Conservation (phyloP, 2,329 filamentous ascomycete species). For the Fusarium concolor region DNA sequence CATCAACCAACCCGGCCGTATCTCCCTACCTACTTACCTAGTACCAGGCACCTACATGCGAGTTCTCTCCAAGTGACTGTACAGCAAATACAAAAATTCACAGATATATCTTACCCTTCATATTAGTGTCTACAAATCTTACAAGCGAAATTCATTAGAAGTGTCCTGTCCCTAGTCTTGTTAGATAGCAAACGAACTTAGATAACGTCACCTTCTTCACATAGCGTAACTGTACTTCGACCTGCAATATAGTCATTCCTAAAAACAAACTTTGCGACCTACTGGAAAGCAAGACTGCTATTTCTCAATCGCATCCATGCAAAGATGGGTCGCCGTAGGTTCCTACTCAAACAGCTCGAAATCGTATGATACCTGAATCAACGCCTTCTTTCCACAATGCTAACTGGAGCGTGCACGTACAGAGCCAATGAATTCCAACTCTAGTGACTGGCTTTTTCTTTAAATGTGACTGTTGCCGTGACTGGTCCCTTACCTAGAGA, state of each 20-base stretch:
- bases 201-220: conserved; percentile 27
- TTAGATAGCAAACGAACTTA: conserved; percentile 4
- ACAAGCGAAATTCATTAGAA: conserved; percentile 1
- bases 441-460: too few species aligned
- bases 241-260: conserved; percentile 38
- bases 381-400: conserved; percentile 35
- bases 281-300: conserved; percentile 37
- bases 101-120: background rate
- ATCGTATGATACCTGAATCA: conserved; percentile 39
- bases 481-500: background rate
- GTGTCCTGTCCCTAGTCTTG: background rate
- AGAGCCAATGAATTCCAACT: conserved; percentile 30
- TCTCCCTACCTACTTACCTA: too few species aligned
- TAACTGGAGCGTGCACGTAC: conserved; percentile 40
- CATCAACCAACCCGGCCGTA: background rate
- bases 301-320: conserved; percentile 26
- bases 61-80: background rate
- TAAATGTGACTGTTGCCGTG: background rate
- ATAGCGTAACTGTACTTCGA: conserved; percentile 20
- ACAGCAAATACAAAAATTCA: background rate
- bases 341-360: conserved; percentile 35
- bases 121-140: conserved; percentile 18
- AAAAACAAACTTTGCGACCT: conserved; percentile 37
- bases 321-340: conserved; percentile 21
- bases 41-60: too few species aligned